Evolutionary conservation across 176 grass and related monocot species (phyloP).

Genomic region (Cenchrus americanus): DNA sequence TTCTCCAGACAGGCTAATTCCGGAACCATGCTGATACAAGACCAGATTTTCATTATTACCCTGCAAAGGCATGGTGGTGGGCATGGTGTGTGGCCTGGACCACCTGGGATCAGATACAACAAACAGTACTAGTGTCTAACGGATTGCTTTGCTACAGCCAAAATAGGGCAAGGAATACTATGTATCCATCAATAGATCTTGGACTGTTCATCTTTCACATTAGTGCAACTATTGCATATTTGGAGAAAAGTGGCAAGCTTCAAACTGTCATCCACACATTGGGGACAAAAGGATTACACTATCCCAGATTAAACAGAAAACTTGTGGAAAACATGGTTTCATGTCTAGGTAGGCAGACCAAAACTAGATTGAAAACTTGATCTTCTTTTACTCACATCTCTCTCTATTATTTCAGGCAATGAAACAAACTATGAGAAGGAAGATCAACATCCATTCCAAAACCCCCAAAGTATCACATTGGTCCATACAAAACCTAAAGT

Average conservation of each 20-base stretch:
- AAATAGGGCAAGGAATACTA: constrained; percentile 48
- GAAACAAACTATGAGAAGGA: neutral
- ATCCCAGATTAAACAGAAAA: neutral
- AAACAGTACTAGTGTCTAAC: constrained; percentile 24
- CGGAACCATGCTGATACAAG: neutral
- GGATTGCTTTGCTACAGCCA: constrained; percentile 42
- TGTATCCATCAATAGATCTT: constrained; percentile 5
- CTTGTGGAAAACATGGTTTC: neutral
- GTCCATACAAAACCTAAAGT: neutral
- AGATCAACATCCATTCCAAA: neutral
- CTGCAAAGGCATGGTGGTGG: constrained; percentile 18
- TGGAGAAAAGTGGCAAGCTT: neutral
- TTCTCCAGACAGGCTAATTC: constrained; percentile 2
- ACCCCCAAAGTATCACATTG: neutral
- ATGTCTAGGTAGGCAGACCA: neutral
- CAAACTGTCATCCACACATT: constrained; percentile 21
- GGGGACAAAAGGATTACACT: neutral
- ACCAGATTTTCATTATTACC: constrained; percentile 36
- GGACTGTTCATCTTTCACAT: constrained; percentile 17
- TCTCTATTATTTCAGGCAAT: constrained; percentile 3
- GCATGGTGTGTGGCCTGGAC: constrained; percentile 38
- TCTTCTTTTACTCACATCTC: neutral
- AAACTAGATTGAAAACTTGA: constrained; percentile 5
- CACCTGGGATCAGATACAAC: constrained; percentile 32
- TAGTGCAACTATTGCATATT: neutral